Percentiles rank a stretch among this genome's conserved stretches.
Evolutionary conservation across 495 filamentous ascomycete genomes (phyloP).

Genomic region (Penicillium soppii): DNA sequence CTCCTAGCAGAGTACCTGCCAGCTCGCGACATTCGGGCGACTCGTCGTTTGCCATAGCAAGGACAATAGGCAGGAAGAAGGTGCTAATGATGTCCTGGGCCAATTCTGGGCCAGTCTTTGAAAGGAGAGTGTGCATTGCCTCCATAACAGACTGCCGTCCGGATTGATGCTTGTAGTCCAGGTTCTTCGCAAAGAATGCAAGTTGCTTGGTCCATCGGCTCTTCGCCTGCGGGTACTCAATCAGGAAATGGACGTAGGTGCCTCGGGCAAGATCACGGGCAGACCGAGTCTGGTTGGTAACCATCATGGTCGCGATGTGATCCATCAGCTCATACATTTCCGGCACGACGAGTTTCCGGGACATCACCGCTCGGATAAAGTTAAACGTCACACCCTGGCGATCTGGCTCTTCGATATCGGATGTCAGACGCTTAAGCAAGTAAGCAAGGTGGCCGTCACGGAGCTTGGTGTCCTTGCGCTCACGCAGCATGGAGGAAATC

Average conservation of each 20-base stretch:
- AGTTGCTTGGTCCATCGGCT: slow-evolving; percentile 85
- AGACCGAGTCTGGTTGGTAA: slow-evolving; percentile 85
- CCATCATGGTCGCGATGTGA: slow-evolving; percentile 86
- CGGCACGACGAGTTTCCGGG: slow-evolving; percentile 78
- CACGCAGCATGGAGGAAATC: slow-evolving; percentile 79
- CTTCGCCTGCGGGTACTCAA: slow-evolving; percentile 91
- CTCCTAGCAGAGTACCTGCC: slow-evolving; percentile 74
- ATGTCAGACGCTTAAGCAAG: slow-evolving; percentile 75
- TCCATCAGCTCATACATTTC: slow-evolving; percentile 90
- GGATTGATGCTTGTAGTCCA: slow-evolving; percentile 84
- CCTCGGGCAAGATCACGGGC: slow-evolving; percentile 84
- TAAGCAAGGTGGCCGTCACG: slow-evolving; percentile 82
- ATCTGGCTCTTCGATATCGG: slow-evolving; percentile 91
- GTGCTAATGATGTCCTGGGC: slow-evolving; percentile 76
- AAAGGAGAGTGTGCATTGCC: slow-evolving; percentile 75
- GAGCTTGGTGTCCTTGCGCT: slow-evolving; percentile 68
- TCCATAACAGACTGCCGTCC: slow-evolving; percentile 92
- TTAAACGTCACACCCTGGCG: slow-evolving; percentile 90
- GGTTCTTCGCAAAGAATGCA: slow-evolving; percentile 81
- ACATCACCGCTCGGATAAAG: slow-evolving; percentile 82
- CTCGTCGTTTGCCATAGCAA: slow-evolving; percentile 85
- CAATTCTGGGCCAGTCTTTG: slow-evolving; percentile 76
- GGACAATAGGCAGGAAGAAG: slow-evolving; percentile 83
- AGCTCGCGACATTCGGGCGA: slow-evolving; percentile 81
- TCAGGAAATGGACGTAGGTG: slow-evolving; percentile 88